phyloP scores from a whole-genome alignment of 768 basidiomycete species.

The Epithele typhae region DNA sequence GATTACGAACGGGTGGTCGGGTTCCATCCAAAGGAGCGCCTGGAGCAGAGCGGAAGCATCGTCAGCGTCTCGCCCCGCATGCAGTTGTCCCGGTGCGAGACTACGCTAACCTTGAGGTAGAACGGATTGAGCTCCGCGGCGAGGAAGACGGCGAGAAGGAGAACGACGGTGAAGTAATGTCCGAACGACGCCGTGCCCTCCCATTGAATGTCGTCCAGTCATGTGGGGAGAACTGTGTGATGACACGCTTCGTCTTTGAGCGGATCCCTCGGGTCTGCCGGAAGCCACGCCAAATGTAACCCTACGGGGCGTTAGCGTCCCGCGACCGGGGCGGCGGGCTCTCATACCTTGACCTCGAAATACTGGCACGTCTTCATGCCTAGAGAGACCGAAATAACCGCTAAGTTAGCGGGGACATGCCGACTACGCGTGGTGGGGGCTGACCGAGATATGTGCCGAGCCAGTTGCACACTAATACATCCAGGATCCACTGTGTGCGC shows the following conservation, averaged over 20 bases:
- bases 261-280: constrained; percentile 73
- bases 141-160: constrained; percentile 73
- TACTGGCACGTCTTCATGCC: constrained; percentile 88
- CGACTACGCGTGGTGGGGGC: constrained; percentile 11
- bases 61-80: not conserved
- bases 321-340: not conserved
- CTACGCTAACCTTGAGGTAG: constrained; percentile 70
- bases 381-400: constrained; percentile 24
- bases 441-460: constrained; percentile 76
- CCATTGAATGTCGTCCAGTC: constrained; percentile 89
- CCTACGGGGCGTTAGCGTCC: constrained; percentile 36
- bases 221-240: constrained; percentile 83
- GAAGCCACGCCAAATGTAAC: constrained; percentile 82
- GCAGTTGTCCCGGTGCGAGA: not conserved
- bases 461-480: constrained; percentile 88
- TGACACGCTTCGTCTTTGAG: constrained; percentile 72
- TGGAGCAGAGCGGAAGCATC: constrained; percentile 27
- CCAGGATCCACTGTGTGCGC: constrained; percentile 68
- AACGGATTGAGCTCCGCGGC: constrained; percentile 86
- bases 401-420: constrained; percentile 9
- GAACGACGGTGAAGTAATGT: constrained; percentile 71
- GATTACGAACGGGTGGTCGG: constrained; percentile 82
- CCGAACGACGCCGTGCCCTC: constrained; percentile 69
- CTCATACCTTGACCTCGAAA: constrained; percentile 74
- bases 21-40: constrained; percentile 81